Evolutionary conservation across 352 stramenopile species (phyloP).

Genomic region (Phytophthora nicotianae): DNA sequence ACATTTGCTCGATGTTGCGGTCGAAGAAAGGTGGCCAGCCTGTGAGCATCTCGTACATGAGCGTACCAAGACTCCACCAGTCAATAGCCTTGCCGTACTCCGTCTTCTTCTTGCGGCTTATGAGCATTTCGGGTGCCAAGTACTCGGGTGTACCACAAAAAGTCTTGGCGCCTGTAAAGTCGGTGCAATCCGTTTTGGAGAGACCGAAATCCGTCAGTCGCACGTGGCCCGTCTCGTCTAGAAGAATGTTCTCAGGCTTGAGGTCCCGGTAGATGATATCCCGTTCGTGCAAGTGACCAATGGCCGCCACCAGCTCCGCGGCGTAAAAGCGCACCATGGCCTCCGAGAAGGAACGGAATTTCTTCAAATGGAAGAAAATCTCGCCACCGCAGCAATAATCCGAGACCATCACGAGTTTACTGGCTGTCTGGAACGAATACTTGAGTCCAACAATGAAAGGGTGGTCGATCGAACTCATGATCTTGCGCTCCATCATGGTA

Average conservation of each 20-base stretch:
- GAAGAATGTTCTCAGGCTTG: constrained; percentile 94
- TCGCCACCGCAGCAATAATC: constrained; percentile 91
- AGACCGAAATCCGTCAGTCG: constrained; percentile 94
- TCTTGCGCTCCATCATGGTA: constrained; percentile 89
- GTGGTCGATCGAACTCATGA: constrained; percentile 93
- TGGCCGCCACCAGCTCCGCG: constrained; percentile 92
- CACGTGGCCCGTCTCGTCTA: constrained; percentile 92
- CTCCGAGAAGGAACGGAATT: constrained; percentile 90
- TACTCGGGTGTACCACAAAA: constrained; percentile 92
- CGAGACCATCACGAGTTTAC: constrained; percentile 92
- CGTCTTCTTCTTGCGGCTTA: constrained; percentile 87
- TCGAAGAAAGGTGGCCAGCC: constrained; percentile 94
- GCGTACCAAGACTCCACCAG: constrained; percentile 94
- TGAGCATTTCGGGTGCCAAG: constrained; percentile 89
- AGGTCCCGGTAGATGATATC: constrained; percentile 95
- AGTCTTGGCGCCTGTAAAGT: constrained; percentile 82
- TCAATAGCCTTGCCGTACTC: constrained; percentile 93
- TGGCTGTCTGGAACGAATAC: constrained; percentile 91
- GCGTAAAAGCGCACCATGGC: constrained; percentile 92
- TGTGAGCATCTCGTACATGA: constrained; percentile 96
- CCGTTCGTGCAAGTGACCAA: constrained; percentile 90
- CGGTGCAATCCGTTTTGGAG: constrained; percentile 87
- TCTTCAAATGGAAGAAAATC: constrained; percentile 93
- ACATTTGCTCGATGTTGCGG: constrained; percentile 92
- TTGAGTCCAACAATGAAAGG: constrained; percentile 97